These are phyloP conservation scores for Maudiozyma saulgeensis DNA, from an alignment of 805 yeast genomes.

Conservation along the genomic window DNA sequence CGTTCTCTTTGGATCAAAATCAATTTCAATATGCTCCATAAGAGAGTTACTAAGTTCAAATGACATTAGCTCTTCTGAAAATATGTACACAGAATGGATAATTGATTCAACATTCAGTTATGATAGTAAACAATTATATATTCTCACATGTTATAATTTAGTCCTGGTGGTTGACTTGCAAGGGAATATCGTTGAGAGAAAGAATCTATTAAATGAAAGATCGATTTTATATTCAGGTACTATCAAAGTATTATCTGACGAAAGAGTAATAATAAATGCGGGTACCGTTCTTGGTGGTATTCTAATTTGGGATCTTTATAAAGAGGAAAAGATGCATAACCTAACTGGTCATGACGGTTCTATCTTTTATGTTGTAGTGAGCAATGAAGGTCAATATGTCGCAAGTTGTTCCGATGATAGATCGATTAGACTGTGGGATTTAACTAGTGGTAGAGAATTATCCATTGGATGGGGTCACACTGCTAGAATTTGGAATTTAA, in stretches of 20 bases:
- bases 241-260: conserved; percentile 38
- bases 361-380: conserved; percentile 68
- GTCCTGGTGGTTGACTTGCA: conserved; percentile 27
- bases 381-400: conserved; percentile 43
- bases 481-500: conserved; percentile 83
- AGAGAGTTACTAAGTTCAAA: conserved; percentile 19
- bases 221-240: conserved; percentile 85
- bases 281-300: conserved; percentile 93
- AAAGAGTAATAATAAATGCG: conserved; percentile 54
- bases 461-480: conserved; percentile 95
- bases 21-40: conserved; percentile 39
- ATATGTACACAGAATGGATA: conserved; percentile 72
- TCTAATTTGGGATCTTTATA: conserved; percentile 58
- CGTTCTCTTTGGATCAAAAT: conserved; percentile 62
- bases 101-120: conserved; percentile 45
- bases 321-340: conserved; percentile 38
- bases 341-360: conserved; percentile 83
- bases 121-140: conserved; percentile 32
- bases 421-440: conserved; percentile 69
- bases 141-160: conserved; percentile 75
- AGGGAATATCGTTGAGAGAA: conserved; percentile 20
- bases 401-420: conserved; percentile 92
- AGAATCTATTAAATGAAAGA: conserved; percentile 49
- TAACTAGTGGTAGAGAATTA: conserved; percentile 44
- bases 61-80: conserved; percentile 31